Percentiles rank a stretch among this genome's conserved stretches.
Conservation (phyloP, 2,329 filamentous ascomycete genomes). For the Colletotrichum caudatum region DNA sequence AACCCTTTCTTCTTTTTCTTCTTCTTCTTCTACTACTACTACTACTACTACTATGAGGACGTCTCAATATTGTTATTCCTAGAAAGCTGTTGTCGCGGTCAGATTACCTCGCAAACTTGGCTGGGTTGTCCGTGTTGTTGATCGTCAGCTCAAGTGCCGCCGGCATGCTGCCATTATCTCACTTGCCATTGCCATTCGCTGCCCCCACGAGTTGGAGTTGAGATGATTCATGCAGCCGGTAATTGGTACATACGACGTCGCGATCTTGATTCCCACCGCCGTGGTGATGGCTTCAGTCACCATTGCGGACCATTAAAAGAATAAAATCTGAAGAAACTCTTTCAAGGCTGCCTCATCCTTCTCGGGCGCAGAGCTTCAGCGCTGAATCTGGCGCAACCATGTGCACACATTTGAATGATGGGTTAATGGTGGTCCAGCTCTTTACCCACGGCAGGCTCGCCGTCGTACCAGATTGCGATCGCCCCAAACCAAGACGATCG, state of each 20-base stretch:
- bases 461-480: slow-evolving; percentile 28
- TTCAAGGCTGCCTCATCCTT: background rate
- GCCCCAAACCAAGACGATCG: slow-evolving; percentile 6
- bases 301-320: background rate
- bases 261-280: slow-evolving; percentile 16
- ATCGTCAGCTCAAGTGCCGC: slow-evolving; percentile 8
- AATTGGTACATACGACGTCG: background rate
- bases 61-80: background rate
- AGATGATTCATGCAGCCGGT: slow-evolving; percentile 6
- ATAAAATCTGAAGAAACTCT: background rate
- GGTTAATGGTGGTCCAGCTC: background rate
- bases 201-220: slow-evolving; percentile 4
- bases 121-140: slow-evolving; percentile 12
- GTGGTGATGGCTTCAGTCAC: background rate
- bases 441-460: slow-evolving; percentile 6
- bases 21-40: no score
- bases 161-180: background rate
- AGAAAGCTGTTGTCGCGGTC: background rate
- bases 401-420: background rate
- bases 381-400: background rate
- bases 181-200: slow-evolving; percentile 3
- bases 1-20: background rate
- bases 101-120: background rate
- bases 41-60: fast-evolving
- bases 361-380: slow-evolving; percentile 16